phyloP scores from a whole-genome alignment of 371 early-diverging fungal species.

The Conidiobolus incongruus region DNA sequence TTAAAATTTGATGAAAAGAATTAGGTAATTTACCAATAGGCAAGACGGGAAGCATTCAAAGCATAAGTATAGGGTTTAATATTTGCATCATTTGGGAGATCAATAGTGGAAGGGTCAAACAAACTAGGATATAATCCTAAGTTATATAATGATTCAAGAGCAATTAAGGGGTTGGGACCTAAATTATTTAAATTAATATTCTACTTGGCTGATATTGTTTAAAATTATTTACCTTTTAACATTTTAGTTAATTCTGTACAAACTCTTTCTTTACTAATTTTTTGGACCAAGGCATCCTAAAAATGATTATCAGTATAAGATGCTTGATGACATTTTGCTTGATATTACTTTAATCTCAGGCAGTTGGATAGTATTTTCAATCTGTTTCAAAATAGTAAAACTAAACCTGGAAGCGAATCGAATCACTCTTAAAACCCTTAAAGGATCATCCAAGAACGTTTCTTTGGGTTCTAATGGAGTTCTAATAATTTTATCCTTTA shows the following conservation, averaged over 20 bases:
- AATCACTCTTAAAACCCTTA: slow-evolving; percentile 89
- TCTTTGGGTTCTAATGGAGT: slow-evolving; percentile 86
- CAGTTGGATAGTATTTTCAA: slow-evolving; percentile 33
- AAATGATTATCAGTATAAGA: background rate
- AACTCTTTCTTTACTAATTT: slow-evolving; percentile 91
- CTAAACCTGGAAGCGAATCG: slow-evolving; percentile 86
- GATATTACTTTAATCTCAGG: slow-evolving; percentile 21
- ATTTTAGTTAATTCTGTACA: slow-evolving; percentile 93
- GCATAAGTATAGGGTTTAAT: too few relatives aligned
- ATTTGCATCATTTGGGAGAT: too few relatives aligned
- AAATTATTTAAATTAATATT: background rate
- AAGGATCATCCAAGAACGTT: slow-evolving; percentile 95
- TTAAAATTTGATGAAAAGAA: too few relatives aligned
- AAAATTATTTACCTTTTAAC: slow-evolving; percentile 27
- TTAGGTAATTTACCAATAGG: too few relatives aligned
- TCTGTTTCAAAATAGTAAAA: slow-evolving; percentile 52
- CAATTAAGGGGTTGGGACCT: slow-evolving; percentile 16
- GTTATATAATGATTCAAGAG: slow-evolving; percentile 20
- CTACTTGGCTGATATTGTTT: background rate
- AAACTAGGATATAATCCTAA: slow-evolving; percentile 17
- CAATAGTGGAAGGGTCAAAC: too few relatives aligned
- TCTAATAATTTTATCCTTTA: slow-evolving; percentile 42
- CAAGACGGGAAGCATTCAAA: too few relatives aligned
- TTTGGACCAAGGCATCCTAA: slow-evolving; percentile 36
- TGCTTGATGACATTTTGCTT: background rate